Evolutionary conservation across 768 basidiomycete species (phyloP), one percentile per base, ranked within the genome.

Genomic region (Hypholoma fasciculare): DNA sequence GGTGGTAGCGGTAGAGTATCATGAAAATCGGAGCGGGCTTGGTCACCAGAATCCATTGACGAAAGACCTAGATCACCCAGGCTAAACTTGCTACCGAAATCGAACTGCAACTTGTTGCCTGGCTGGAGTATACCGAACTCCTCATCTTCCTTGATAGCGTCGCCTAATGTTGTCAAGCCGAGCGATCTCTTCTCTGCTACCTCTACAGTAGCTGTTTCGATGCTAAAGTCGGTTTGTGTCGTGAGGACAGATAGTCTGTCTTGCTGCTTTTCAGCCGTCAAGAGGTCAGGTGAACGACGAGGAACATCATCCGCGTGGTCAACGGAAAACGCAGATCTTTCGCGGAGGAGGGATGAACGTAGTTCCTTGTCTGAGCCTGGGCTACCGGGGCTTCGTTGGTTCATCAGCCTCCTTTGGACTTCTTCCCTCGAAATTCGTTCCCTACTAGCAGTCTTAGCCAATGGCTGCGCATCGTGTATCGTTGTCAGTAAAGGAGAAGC

Each of bases 71-170:
- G 64, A 2, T 73, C 72, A 1, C 74, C 75, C 12, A 73, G 58
- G 40, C 78, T 78, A 58, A 82, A 81, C 56, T 74, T 78, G 65
- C 77, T 79, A 34, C 79, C 81, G 63, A 82, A 78, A 63, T 82
- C 79, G 49, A 81, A 73, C 46, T 78, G 63, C 60, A 78, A 62
- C 59, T 71, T 57, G 23, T 72, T 56, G 36, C 52, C 46, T 37
- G 67, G 43, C 19, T 52, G 57, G 48, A 70, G 62, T 27, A 76
- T 38, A 26, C 74, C 74, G 52, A 76, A 71, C 49, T 76, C 78
- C 6, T 67, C 71, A n/a, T 63, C 69, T 11, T 51, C 60, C 19
- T 58, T 60, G 34, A 59, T 59, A 19, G 61, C 61, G 1, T 57
- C 53, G n/a, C 44, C 57, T 3, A 69, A 52, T 3, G 65, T 58